Base-by-base conservation (phyloP, 176 grass and related monocot genomes). In the Aegilops longissima region DNA sequence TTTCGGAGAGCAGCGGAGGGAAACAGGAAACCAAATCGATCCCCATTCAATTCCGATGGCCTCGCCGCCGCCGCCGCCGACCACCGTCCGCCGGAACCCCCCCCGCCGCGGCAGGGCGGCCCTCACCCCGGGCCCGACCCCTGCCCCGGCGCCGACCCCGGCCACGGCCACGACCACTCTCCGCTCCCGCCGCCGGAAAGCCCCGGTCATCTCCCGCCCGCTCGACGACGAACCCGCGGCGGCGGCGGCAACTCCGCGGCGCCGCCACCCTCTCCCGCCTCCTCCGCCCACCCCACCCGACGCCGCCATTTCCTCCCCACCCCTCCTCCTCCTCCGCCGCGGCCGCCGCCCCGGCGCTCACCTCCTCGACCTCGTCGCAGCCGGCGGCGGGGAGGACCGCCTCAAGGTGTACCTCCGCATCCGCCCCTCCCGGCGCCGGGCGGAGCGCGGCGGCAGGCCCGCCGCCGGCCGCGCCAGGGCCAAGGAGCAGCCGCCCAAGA, bases 371-470 rank as follows among this genome's bases (percentile, higher is more conserved):
- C 10, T 69, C 78, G 63, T n/a, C 34, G 69, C 69, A 42, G 42
- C 24, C 45, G 64, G 45, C 40, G 51, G 56, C 56, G 73, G 59
- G 35, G 44, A 80, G 40, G 67, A 79, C 14, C 36, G 33, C 33
- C 85, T 98, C 67, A 98, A 90, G 59, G 93, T 98, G 10, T 98
- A 92, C 83, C 89, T 95, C 56, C 89, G 95, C 80, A 95, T 98
- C 80, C 95, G 95, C 10, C 93, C 89, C 75, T 84, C 30, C 79
- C 59, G 11, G 27, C 74, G 5, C 70, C 76, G 18, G 27, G 29
- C 20, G 33, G 67, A 76, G 18, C 84, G 85, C 62, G 45, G 73
- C 72, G 1, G 40, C 62, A 88, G 69, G n/a, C 45, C 73, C 20
- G 78, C 9, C 29, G 78, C 9, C 14, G 63, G 65, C 42, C 87